Evolutionary conservation across 331 rosid genomes (phyloP), one percentile per base, ranked within the genome.

Genomic region (Quercus lobata): DNA sequence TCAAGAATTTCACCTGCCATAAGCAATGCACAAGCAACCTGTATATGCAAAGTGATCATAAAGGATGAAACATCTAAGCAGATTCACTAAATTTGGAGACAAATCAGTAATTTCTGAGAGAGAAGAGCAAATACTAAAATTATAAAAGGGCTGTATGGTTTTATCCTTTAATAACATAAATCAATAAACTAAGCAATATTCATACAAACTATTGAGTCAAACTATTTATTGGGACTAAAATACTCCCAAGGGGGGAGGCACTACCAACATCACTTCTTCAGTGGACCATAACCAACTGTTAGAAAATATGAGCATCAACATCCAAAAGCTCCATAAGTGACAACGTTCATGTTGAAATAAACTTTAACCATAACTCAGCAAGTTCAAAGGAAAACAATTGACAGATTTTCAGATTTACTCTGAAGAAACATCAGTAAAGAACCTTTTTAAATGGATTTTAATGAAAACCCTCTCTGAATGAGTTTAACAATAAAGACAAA

Each of bases 21-120:
- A 69, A 96, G 89, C 82, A 96, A 84, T 41, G 98, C 98, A 72
- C 98, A 96, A 78, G 94, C 99, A 81, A 96, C 99, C 99, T 96
- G 82, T 46, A 18, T 19, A 34, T 12, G 10, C 10, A 34, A 49
- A 34, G 46, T 6, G 71, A 65, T 35, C 53, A 68, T 7, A 8
- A 68, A 34, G 27, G 35, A 68, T 68, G 44, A 63, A 30, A 29
- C 5, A 6, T 63, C 15, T 3, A 63, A 62, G 78, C 25, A 65
- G 52, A 72, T 24, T 72, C 72, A 24, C 78, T 44, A 56, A 11
- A 69, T 60, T 5, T 21, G 37, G 69, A 58, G 30, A 70, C 5
- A 62, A 27, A 62, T 37, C n/a, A 27, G 29, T n/a, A 2, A 27
- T 32, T 25, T 27, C 34, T 27, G 11, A 27, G 69, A 61, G 15